phyloP scores from a whole-genome alignment of 139 green algal species.

The Spirogloea muscicola region DNA sequence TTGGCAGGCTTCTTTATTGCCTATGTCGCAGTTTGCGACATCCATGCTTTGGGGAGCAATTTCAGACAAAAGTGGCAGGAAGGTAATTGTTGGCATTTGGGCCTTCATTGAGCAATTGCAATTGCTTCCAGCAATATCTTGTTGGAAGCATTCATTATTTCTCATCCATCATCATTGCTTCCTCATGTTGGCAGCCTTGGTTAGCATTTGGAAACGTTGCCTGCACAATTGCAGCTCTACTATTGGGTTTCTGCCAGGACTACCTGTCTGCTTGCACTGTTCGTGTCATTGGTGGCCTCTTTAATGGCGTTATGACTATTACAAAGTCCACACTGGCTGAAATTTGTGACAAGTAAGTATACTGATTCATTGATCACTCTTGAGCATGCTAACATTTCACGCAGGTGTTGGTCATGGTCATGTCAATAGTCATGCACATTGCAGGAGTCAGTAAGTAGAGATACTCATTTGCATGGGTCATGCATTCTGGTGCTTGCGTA shows the following conservation, averaged over 20 bases:
- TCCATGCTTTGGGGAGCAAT: no score
- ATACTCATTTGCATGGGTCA: background rate
- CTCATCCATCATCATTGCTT: no score
- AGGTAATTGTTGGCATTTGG: no score
- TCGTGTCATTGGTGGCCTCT: background rate
- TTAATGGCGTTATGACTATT: slow-evolving; percentile 6
- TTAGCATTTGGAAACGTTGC: slow-evolving; percentile 21
- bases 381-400: background rate
- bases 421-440: background rate
- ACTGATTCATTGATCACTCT: background rate
- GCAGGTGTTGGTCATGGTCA: background rate
- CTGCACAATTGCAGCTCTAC: background rate
- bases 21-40: no score
- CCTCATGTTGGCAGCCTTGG: slow-evolving; percentile 8
- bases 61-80: no score
- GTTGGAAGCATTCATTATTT: no score
- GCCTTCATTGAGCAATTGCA: no score
- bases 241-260: background rate
- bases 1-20: no score
- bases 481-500: background rate
- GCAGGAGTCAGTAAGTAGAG: background rate
- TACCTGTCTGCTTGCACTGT: slow-evolving; percentile 1
- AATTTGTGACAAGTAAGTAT: slow-evolving; percentile 2
- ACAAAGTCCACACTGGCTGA: slow-evolving; percentile 21
- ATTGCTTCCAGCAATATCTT: no score